A percentile compares a stretch with the other conserved stretches of the same genome.
Conservation (phyloP, 257 asterid species). For the Solanum phureja region DNA sequence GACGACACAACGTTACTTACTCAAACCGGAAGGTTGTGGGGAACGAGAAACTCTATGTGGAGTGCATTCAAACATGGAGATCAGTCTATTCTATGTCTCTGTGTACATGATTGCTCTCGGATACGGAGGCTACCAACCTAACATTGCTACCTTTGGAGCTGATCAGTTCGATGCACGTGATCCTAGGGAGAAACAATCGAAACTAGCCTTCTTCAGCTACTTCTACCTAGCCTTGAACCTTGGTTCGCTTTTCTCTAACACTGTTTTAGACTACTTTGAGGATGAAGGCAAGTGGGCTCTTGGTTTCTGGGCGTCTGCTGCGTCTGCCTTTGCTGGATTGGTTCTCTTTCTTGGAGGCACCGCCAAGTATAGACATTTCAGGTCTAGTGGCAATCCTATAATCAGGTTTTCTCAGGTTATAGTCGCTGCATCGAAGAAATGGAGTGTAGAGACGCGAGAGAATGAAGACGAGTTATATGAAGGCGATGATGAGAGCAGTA, state of each 20-base stretch:
- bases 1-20: constrained; percentile 49
- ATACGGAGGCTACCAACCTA: constrained; percentile 94
- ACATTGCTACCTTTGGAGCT: constrained; percentile 88
- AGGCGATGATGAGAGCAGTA: constrained; percentile 13
- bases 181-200: constrained; percentile 48
- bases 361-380: constrained; percentile 58
- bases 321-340: constrained; percentile 67
- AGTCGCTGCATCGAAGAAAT: constrained; percentile 62
- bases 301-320: constrained; percentile 85
- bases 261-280: constrained; percentile 70
- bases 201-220: constrained; percentile 84
- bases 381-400: constrained; percentile 76
- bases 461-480: constrained; percentile 32
- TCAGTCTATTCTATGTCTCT: constrained; percentile 64
- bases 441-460: constrained; percentile 15
- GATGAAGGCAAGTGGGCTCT: constrained; percentile 83
- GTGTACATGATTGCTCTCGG: constrained; percentile 86
- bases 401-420: constrained; percentile 69
- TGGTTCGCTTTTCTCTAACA: constrained; percentile 88
- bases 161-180: constrained; percentile 83
- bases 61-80: constrained; percentile 51
- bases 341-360: constrained; percentile 69
- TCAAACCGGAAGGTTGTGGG: constrained; percentile 77
- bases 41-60: constrained; percentile 35
- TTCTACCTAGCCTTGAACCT: constrained; percentile 80